Evolutionary conservation across 2,329 filamentous ascomycete species (phyloP), one percentile per base, ranked within the genome.

Genomic region (Verticillium klebahnii): DNA sequence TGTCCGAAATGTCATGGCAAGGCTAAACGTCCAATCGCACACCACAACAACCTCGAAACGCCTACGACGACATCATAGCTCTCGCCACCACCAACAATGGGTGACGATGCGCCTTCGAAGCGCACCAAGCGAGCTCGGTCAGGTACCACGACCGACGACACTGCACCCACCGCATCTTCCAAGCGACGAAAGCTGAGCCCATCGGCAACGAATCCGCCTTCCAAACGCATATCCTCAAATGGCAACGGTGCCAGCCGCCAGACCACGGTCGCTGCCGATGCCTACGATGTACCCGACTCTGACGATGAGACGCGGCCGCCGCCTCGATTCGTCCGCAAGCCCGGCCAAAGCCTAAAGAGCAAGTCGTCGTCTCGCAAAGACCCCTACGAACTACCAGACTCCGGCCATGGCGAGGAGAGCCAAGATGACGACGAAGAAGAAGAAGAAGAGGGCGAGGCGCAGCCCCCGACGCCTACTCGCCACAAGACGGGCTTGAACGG

Each of bases 101-200:
- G 73, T 55, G 60, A 64, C 54, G 67, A 69, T 50, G 64, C 63
- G 29, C 62, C 64, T 25, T 39, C 59, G 56, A 34, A 58, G 31
- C 40, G 37, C 23, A n/a, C 31, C 2, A 61, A 61, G 60, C 60
- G 60, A 23, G 40, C n/a, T 14, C 39, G 60, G 14, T 45, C 40
- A 14, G 45, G 23, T 5, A 34, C 58, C 14, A 52, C 40, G 15
- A 19, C 23, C 5, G 56, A 61, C 17, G 55, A 61, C 8, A 23
- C 32, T 25, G 29, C 60, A 23, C 37, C 40, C 6, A 17, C 39
- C 17, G 31, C 39, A n/a, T 12, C 60, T 6, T 23, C 56, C 25
- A 75, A 75, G 66, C 72, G 69, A 36, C 70, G 69, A 56, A 72
- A 67, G 62, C 60, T 75, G n/a, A 72, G 74, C 45, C 68, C 69